Evolutionary conservation across 75 land plant genomes (phyloP), one percentile per base, ranked within the genome.

Genomic region (Picea sitchensis): DNA sequence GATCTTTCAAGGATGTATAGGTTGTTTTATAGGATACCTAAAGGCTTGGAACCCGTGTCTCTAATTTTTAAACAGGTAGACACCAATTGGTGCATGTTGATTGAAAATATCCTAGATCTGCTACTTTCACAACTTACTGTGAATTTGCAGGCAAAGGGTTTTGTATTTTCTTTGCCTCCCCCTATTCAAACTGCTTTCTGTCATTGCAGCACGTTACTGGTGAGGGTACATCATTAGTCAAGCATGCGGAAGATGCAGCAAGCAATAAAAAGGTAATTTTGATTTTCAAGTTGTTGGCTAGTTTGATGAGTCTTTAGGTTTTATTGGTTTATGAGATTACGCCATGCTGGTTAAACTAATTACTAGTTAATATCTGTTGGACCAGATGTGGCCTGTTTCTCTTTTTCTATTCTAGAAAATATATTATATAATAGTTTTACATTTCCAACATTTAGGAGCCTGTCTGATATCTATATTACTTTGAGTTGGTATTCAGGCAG

Each of bases 171-270:
- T 26, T 23, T 74, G 30, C 2, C 51, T 73, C 44, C 30, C n/a
- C 3, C 4, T 61, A 20, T 3, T 61, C 62, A 3, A 2, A 74
- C 4, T 74, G 44, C 31, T 2, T 57, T 78, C 18, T 14, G 21
- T 61, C 31, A 59, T 17, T 91, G 78, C 92, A 96, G 99, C 97
- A 96, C 87, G 95, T 96, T 56, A 94, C 99, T 58, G 90, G 86
- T 65, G 97, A 96, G 84, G 99, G 99, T 5, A 94, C 90, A 62
- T 85, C 98, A 0, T 79, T 96, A 76, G 97, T 94, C 11, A 96
- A 96, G 88, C 97, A 91, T 82, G 99, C 99, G 51, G 99, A 94
- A 83, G 99, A 94, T 90, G 92, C 97, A 23, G 97, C 99, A 74
- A 94, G 92, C 77, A 94, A 77, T 62, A 94, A 96, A 60, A 96